Percentiles rank a stretch among this genome's conserved stretches.
These are phyloP conservation scores for Hura crepitans DNA, from an alignment of 441 rosid species.

Conservation along the genomic window DNA sequence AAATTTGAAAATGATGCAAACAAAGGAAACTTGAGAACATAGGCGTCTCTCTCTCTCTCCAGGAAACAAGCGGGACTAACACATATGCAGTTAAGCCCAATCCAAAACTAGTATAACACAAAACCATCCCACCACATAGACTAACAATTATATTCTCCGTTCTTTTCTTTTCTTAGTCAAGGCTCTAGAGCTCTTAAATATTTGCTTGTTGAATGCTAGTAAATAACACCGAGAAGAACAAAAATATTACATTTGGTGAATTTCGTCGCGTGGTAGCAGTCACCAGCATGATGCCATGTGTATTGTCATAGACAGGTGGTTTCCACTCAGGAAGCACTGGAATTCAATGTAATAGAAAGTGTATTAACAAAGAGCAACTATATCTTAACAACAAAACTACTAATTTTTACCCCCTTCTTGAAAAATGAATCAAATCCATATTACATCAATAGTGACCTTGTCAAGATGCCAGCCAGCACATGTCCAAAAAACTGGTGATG, in stretches of 20 bases:
- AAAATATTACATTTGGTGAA: constrained; percentile 65
- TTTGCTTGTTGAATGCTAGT: background rate
- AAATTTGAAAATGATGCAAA: background rate
- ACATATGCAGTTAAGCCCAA: background rate
- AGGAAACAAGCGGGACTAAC: background rate
- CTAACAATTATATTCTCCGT: background rate
- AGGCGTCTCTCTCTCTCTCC: background rate
- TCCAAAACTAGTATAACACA: background rate
- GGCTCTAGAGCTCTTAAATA: background rate
- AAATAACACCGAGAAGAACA: constrained; percentile 4
- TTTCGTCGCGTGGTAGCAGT: constrained; percentile 88
- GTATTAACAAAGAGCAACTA: constrained; percentile 4
- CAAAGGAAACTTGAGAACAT: background rate
- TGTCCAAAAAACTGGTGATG: constrained; percentile 16
- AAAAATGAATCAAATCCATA: constrained; percentile 4
- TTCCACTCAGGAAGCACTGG: constrained; percentile 94
- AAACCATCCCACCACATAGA: background rate
- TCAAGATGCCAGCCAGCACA: constrained; percentile 6
- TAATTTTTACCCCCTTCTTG: background rate
- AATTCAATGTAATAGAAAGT: constrained; percentile 17
- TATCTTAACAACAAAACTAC: background rate
- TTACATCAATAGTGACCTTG: background rate
- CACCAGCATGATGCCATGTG: constrained; percentile 62
- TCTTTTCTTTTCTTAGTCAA: background rate
- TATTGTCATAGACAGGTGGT: constrained; percentile 87